A percentile compares a stretch with the other conserved stretches of the same genome.
phyloP scores from a whole-genome alignment of 108 stramenopile genomes.

The Cyclotella atomus region DNA sequence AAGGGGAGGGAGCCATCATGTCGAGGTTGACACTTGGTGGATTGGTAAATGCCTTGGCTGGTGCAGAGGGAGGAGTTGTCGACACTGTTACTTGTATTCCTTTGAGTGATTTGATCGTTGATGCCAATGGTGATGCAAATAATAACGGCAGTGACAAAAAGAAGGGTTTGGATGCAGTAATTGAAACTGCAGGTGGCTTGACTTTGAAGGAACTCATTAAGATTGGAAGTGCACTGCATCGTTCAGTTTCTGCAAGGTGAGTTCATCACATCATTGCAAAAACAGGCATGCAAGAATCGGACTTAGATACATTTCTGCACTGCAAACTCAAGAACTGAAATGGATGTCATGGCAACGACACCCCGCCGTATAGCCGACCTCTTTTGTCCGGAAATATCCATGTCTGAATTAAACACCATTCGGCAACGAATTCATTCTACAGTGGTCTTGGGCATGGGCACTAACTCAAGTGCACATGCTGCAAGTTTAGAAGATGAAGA shows the following conservation, averaged over 20 bases:
- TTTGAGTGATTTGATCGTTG: constrained; percentile 25
- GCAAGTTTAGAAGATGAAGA: constrained; percentile 55
- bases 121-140: background rate
- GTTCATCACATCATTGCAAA: background rate
- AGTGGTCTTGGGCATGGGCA: constrained; percentile 78
- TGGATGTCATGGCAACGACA: constrained; percentile 81
- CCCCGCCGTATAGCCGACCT: constrained; percentile 81
- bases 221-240: constrained; percentile 40
- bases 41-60: constrained; percentile 73
- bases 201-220: constrained; percentile 34
- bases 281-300: background rate
- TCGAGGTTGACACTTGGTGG: constrained; percentile 74
- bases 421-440: constrained; percentile 86
- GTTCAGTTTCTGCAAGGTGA: constrained; percentile 51
- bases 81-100: constrained; percentile 43
- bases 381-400: constrained; percentile 69
- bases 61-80: constrained; percentile 58
- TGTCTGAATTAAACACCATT: constrained; percentile 64
- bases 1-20: constrained; percentile 56
- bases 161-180: constrained; percentile 26
- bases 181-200: constrained; percentile 35
- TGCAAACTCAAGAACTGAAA: constrained; percentile 65
- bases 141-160: background rate
- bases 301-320: constrained; percentile 16
- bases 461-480: constrained; percentile 37